Evolutionary conservation across 371 early-diverging fungal genomes (phyloP), one percentile per base, ranked within the genome.

Genomic region (Haplosporangium sp.): DNA sequence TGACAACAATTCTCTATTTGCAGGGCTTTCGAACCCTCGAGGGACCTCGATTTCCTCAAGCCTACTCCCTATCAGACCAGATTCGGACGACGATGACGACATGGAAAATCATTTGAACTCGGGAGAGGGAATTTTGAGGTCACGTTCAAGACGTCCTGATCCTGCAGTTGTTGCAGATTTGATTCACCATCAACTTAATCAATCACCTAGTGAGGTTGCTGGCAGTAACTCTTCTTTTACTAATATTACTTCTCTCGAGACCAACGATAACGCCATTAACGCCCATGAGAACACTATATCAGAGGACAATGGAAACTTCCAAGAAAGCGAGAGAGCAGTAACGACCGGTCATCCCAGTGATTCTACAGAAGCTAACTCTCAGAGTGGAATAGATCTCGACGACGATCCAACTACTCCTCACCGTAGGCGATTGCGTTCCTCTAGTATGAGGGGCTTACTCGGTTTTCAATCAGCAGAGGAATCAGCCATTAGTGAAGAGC

Each of bases 1-100:
- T 13, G 72, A 71, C 34, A 53, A 48, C 50, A 11, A 44, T 19
- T 67, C 68, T 4, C 38, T 67, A 9, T 65, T 35, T 53, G 35
- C 63, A 7, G 64, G 71, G n/a, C 61, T 74, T 19, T 63, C 72
- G 6, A 81, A 72, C 44, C 70, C 82, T 34, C 75, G 76, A 15
- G 74, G 76, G 19, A 81, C 82, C 5, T 81, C 76, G 11, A 81
- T 75, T 53, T 81, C 82, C 13, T 81, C 82, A 7, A 75, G 76
- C 19, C 69, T 75, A 1, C 40, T 79, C 1, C 81, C 81, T 9
- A 79, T 79, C 34, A 71, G 81, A 11, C 81, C 81, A 15, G 81
- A 79, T 42, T 79, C 81, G 9, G 82, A 75, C 38, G 82, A 75
- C 67, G 70, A 66, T 42, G 69, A 72, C 64, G 70, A 65, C 34